Base-by-base conservation (phyloP, 192 early-diverging fungal species). In the Coemansia sp. region DNA sequence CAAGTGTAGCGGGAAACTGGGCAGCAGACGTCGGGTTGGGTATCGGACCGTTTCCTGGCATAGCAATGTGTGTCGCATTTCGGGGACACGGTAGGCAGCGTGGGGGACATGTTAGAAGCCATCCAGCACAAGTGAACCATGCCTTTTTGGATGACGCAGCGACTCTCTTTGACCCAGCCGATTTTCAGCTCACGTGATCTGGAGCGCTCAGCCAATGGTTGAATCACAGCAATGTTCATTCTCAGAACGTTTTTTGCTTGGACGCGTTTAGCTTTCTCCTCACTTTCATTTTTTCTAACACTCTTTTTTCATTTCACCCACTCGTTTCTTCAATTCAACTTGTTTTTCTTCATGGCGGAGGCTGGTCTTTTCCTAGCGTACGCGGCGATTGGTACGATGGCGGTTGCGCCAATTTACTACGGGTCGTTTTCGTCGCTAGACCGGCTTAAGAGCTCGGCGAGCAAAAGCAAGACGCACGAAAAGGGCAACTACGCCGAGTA, bases 331-430 rank as follows among this genome's bases (percentile, higher is more conserved):
- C 3, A 11, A 50, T 29, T 27, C n/a, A n/a, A 29, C 27, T 50
- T 29, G 26, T 29, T 14, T 15, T 27, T 0, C 17, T 26, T 5
- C 46, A 74, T 74, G 65, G 54, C 54, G 7, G 65, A 65, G 21
- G 46, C 67, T 8, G 75, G 68, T 18, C 48, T 78, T 11, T 57
- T 87, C 17, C 56, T 88, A 37, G 94, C 95, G n/a, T 98, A 98
- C 64, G 84, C 81, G 35, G 93, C 91, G 17, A 74, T 98, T 40
- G 77, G 87, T 37, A 68, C 86, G 10, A 93, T 98, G 91, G 95
- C 95, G 8, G 75, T 93, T 11, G 69, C 84, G 26, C 93, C 94
- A 15, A 95, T 98, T 60, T 91, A 92, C 80, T 81, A 82, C 70
- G 95, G 95, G 17, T 90, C 94, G 10, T 83, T 83, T 53, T 86